A percentile compares a stretch with the other conserved stretches of the same genome.
phyloP scores from a whole-genome alignment of 345 rosid genomes.

The Mercurialis annua region DNA sequence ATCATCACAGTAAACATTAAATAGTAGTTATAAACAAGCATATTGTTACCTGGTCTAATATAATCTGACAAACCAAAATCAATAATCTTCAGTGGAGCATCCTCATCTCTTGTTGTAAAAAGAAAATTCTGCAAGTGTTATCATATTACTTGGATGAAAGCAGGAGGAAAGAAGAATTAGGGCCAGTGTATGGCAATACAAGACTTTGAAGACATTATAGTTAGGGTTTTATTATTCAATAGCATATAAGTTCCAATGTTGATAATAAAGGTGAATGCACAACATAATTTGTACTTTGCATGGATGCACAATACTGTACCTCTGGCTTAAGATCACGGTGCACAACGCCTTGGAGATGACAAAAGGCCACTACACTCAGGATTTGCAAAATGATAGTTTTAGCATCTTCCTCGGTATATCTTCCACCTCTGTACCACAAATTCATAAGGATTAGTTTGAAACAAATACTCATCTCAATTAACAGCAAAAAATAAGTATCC shows the following conservation, averaged over 20 bases:
- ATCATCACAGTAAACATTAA: neutral
- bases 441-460: slow-evolving; percentile 2
- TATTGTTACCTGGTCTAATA: slow-evolving; percentile 58
- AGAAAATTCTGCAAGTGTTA: slow-evolving; percentile 68
- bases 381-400: slow-evolving; percentile 66
- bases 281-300: neutral
- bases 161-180: neutral
- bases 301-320: slow-evolving; percentile 31
- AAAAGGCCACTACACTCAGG: slow-evolving; percentile 77
- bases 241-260: neutral
- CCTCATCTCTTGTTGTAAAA: slow-evolving; percentile 68
- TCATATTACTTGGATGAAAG: neutral
- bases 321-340: slow-evolving; percentile 97
- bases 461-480: neutral
- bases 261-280: neutral
- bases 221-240: neutral
- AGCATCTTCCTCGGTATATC: slow-evolving; percentile 79
- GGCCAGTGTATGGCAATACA: neutral
- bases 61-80: slow-evolving; percentile 85
- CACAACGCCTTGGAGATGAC: slow-evolving; percentile 94
- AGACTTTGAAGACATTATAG: neutral
- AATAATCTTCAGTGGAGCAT: slow-evolving; percentile 76
- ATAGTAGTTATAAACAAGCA: slow-evolving; percentile 4
- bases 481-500: neutral
- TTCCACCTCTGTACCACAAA: slow-evolving; percentile 73